Evolutionary conservation across 2,329 filamentous ascomycete genomes (phyloP).

Genomic region (Nannizziopsis barbatae): DNA sequence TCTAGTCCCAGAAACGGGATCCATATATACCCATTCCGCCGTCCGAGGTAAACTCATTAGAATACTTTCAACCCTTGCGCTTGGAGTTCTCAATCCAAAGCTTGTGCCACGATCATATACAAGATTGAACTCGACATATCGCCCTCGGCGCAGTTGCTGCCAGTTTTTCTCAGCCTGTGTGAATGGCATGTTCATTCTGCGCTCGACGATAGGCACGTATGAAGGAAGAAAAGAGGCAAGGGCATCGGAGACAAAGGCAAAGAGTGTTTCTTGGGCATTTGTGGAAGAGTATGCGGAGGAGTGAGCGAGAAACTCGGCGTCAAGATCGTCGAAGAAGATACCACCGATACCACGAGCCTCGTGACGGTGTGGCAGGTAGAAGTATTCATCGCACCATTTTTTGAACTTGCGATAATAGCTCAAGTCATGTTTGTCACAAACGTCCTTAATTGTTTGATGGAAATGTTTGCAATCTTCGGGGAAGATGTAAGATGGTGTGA

Average conservation of each 20-base stretch:
- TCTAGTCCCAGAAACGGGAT: conserved; percentile 42
- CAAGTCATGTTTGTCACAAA: conserved; percentile 87
- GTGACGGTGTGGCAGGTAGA: conserved; percentile 79
- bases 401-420: conserved; percentile 91
- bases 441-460: conserved; percentile 83
- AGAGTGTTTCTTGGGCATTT: conserved; percentile 78
- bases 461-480: conserved; percentile 97
- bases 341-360: conserved; percentile 83
- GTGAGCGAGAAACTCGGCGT: conserved; percentile 43
- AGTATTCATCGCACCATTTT: conserved; percentile 97
- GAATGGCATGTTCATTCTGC: conserved; percentile 83
- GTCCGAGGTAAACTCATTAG: conserved; percentile 93
- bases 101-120: conserved; percentile 92
- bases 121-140: conserved; percentile 97
- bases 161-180: conserved; percentile 80
- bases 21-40: conserved; percentile 93
- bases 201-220: conserved; percentile 80
- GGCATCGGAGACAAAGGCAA: conserved; percentile 78
- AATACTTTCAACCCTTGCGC: conserved; percentile 87
- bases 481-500: conserved; percentile 89
- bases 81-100: conserved; percentile 87
- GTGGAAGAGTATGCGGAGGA: conserved; percentile 43
- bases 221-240: conserved; percentile 78
- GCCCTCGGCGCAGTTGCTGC: conserved; percentile 89
- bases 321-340: conserved; percentile 97